Percentiles rank a stretch among this genome's conserved stretches.
Conservation (phyloP, 2,329 filamentous ascomycete species). For the Botryotinia globosa region DNA sequence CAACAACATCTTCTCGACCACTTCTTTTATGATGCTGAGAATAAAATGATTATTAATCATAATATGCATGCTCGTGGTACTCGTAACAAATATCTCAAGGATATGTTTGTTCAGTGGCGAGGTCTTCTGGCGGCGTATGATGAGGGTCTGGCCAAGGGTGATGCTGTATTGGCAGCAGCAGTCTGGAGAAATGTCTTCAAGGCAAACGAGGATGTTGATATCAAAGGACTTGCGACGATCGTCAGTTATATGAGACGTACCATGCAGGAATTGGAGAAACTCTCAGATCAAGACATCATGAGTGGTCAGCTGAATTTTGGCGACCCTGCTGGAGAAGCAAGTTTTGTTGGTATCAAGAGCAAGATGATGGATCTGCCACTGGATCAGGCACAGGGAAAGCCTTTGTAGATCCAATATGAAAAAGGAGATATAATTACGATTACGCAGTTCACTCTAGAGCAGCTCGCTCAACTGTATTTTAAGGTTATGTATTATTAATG, state of each 20-base stretch:
- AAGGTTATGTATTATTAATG: neutral
- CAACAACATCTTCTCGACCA: constrained; percentile 91
- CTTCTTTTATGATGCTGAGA: constrained; percentile 88
- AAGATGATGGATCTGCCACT: constrained; percentile 41
- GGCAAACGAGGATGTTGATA: constrained; percentile 61
- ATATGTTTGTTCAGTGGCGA: constrained; percentile 91
- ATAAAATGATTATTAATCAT: constrained; percentile 78
- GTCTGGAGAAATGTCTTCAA: constrained; percentile 95
- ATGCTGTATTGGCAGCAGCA: constrained; percentile 74
- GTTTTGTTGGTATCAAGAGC: constrained; percentile 41
- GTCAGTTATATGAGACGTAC: constrained; percentile 62
- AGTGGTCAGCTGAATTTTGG: constrained; percentile 50
- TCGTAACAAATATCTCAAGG: constrained; percentile 71
- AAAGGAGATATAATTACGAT: neutral
- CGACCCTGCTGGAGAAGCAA: constrained; percentile 42
- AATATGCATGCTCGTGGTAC: constrained; percentile 59
- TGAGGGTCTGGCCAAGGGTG: constrained; percentile 73
- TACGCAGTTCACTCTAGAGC: neutral
- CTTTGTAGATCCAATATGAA: constrained; percentile 30
- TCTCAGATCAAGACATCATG: constrained; percentile 52
- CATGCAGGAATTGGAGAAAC: constrained; percentile 50
- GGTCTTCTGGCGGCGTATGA: constrained; percentile 82
- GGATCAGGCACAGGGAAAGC: constrained; percentile 36
- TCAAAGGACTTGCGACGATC: constrained; percentile 57
- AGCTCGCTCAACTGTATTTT: neutral